These are phyloP conservation scores for Hysterangium stoloniferum DNA, from an alignment of 768 basidiomycete genomes.

Conservation along the genomic window DNA sequence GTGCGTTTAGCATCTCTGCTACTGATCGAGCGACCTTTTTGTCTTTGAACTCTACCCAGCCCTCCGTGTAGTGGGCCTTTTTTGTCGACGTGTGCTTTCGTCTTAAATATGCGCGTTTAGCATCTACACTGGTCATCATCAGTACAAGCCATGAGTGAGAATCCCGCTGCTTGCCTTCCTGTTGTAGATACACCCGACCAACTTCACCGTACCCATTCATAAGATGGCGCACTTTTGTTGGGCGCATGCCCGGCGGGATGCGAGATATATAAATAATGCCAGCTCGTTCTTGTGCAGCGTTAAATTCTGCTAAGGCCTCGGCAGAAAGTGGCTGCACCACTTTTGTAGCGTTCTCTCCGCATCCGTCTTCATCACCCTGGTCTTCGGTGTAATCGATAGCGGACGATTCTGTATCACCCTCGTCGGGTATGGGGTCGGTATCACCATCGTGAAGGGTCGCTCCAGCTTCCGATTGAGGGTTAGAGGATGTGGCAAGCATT, in stretches of 20 bases:
- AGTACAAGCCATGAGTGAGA: neutral
- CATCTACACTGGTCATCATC: constrained; percentile 31
- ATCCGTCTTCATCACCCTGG: neutral
- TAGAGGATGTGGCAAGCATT: too few species aligned
- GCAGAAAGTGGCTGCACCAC: constrained; percentile 50
- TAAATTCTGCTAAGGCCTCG: constrained; percentile 69
- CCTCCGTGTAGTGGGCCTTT: constrained; percentile 86
- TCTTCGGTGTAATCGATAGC: neutral
- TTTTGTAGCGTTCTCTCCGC: neutral
- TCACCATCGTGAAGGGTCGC: too few species aligned
- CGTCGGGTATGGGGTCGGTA: neutral
- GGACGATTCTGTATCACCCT: neutral
- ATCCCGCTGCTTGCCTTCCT: constrained; percentile 71
- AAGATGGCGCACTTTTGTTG: constrained; percentile 89
- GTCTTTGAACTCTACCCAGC: constrained; percentile 98
- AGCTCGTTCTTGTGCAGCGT: constrained; percentile 62
- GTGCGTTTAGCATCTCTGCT: constrained; percentile 93
- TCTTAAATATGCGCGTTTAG: constrained; percentile 80
- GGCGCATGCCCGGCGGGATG: constrained; percentile 97
- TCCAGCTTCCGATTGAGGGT: too few species aligned
- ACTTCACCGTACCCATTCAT: constrained; percentile 87
- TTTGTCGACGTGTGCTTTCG: constrained; percentile 77
- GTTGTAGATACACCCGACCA: constrained; percentile 87
- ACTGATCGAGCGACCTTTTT: constrained; percentile 85
- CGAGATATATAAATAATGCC: constrained; percentile 93